Evolutionary conservation across 2,329 filamentous ascomycete species (phyloP).

Genomic region (Byssothecium circinans): DNA sequence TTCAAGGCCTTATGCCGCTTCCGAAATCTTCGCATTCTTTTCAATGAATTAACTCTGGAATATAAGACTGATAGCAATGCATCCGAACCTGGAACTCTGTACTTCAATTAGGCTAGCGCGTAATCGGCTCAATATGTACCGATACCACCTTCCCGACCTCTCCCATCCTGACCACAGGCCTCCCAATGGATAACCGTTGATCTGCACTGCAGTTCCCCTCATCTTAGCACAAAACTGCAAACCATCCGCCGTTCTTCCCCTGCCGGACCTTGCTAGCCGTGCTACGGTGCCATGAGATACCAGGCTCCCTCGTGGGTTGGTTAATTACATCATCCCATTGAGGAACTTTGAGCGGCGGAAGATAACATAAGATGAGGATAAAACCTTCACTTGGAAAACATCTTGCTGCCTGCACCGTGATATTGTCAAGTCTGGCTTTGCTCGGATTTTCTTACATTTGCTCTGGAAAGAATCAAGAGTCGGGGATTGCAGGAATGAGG

Average conservation of each 20-base stretch:
- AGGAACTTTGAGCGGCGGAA: background rate
- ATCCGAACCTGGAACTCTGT: too few species aligned
- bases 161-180: background rate
- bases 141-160: too few species aligned
- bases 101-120: too few species aligned
- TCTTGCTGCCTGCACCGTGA: background rate
- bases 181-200: background rate
- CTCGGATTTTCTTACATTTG: background rate
- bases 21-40: too few species aligned
- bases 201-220: slow-evolving; percentile 5
- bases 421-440: background rate
- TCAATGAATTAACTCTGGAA: too few species aligned
- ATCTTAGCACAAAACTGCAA: background rate
- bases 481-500: background rate
- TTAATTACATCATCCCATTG: slow-evolving; percentile 8
- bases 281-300: slow-evolving; percentile 5
- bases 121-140: too few species aligned
- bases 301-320: background rate
- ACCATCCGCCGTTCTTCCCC: slow-evolving; percentile 2
- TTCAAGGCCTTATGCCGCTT: too few species aligned
- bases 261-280: slow-evolving; percentile 2
- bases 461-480: background rate
- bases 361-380: background rate
- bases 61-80: too few species aligned
- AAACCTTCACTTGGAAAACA: slow-evolving; percentile 1